These are phyloP conservation scores for Trichoderma gamsii DNA, from an alignment of 495 filamentous ascomycete genomes.

Conservation along the genomic window DNA sequence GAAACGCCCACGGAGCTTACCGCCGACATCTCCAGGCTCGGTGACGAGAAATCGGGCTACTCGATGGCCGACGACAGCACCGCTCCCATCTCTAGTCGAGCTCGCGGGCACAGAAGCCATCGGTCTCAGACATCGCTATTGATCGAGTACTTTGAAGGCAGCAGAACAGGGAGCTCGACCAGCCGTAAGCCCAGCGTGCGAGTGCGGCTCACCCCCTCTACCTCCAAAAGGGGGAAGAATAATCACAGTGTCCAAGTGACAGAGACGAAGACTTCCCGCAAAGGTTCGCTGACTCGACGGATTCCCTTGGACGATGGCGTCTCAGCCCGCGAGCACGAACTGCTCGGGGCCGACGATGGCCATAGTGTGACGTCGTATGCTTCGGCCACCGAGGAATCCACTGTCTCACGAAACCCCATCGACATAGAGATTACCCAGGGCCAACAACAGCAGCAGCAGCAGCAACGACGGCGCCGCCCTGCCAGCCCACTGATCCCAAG, in stretches of 20 bases:
- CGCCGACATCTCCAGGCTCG: slow-evolving; percentile 75
- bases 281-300: slow-evolving; percentile 51
- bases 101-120: slow-evolving; percentile 55
- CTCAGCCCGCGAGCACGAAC: not conserved
- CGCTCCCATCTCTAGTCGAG: slow-evolving; percentile 81
- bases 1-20: slow-evolving; percentile 52
- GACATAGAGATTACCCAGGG: slow-evolving; percentile 72
- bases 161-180: slow-evolving; percentile 47
- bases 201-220: slow-evolving; percentile 84
- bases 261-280: slow-evolving; percentile 53
- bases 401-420: slow-evolving; percentile 63
- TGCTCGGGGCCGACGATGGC: slow-evolving; percentile 42
- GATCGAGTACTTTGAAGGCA: slow-evolving; percentile 96
- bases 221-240: slow-evolving; percentile 39
- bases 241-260: slow-evolving; percentile 69
- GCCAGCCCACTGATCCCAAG: slow-evolving; percentile 51
- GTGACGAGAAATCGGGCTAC: slow-evolving; percentile 64
- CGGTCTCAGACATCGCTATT: slow-evolving; percentile 86
- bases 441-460: slow-evolving; percentile 18
- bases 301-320: slow-evolving; percentile 44
- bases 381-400: slow-evolving; percentile 72
- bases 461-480: slow-evolving; percentile 38
- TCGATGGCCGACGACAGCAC: slow-evolving; percentile 88
- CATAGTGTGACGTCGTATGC: slow-evolving; percentile 53
- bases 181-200: slow-evolving; percentile 78